Evolutionary conservation across 177 flowering plant species (phyloP), one percentile per base, ranked within the genome.

Genomic region (Telopea speciosissima): DNA sequence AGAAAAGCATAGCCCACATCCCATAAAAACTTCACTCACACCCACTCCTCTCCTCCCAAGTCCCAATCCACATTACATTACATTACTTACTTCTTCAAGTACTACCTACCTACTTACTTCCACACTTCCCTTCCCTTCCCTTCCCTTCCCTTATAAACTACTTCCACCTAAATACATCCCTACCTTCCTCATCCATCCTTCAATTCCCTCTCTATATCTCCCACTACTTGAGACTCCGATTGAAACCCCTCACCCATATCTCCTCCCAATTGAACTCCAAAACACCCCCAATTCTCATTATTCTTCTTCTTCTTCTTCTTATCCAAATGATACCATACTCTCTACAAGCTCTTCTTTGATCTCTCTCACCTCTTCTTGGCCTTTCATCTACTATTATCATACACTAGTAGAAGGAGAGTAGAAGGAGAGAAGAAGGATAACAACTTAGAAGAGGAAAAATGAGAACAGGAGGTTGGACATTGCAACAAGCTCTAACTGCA

Each of bases 401-500:
- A 21, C 33, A 24, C 8, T 14, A 62, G 54, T 62, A 62, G 52
- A 3, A 17, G 19, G 5, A 63, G 11, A 58, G 7, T 16, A 26
- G 31, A 3, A n/a, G n/a, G n/a, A n/a, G n/a, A n/a, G n/a, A n/a
- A n/a, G n/a, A n/a, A n/a, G n/a, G n/a, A n/a, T n/a, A n/a, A 56
- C 61, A 63, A 61, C 45, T 21, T 0, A 49, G 52, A 65, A 14
- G 69, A 0, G n/a, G 31, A 26, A 79, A 76, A 66, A 90, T 91
- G 97, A 88, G 94, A 75, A 83, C 93, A 36, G 94, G 91, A 73
- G 90, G 96, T 28, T 88, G 88, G 75, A 87, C 90, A 26, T 79
- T 90, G 69, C 98, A 93, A 68, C 98, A 93, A 70, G 82, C 92
- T 10, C 90, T 96, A 36, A 93, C 98, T 2, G 63, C 83, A 1